phyloP scores from a whole-genome alignment of 495 filamentous ascomycete genomes.

The Bryoglossum gracile region DNA sequence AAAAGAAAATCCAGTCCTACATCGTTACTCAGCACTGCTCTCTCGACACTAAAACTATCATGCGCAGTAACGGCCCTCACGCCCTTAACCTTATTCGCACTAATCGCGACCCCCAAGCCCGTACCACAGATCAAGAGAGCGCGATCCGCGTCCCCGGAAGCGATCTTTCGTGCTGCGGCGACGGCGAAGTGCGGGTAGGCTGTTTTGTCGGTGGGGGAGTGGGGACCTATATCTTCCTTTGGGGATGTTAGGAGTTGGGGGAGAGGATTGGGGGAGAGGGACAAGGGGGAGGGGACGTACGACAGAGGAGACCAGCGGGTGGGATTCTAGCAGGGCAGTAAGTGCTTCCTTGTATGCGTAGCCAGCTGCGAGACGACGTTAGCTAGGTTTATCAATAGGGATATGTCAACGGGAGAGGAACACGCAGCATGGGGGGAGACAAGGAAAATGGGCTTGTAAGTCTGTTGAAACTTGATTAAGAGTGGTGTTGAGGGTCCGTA shows the following conservation, averaged over 20 bases:
- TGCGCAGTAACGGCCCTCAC: slow-evolving; percentile 82
- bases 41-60: slow-evolving; percentile 77
- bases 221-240: slow-evolving; percentile 50
- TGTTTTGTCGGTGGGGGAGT: slow-evolving; percentile 57
- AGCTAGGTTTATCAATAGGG: slow-evolving; percentile 16
- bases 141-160: slow-evolving; percentile 62
- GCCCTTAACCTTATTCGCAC: slow-evolving; percentile 80
- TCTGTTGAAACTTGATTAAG: too few species aligned
- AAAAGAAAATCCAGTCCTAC: too few species aligned
- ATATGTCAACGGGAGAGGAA: too few species aligned
- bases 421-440: too few species aligned
- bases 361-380: slow-evolving; percentile 55
- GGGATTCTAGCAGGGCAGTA: slow-evolving; percentile 59
- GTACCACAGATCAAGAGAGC: slow-evolving; percentile 85
- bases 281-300: slow-evolving; percentile 40
- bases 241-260: slow-evolving; percentile 52
- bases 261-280: slow-evolving; percentile 49
- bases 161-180: slow-evolving; percentile 56
- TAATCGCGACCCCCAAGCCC: slow-evolving; percentile 77
- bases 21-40: slow-evolving; percentile 75
- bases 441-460: too few species aligned
- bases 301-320: slow-evolving; percentile 60
- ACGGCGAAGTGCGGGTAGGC: slow-evolving; percentile 79
- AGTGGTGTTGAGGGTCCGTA: too few species aligned
- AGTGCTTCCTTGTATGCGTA: slow-evolving; percentile 72